Evolutionary conservation across 2,329 filamentous ascomycete genomes (phyloP).

Genomic region (Chaetothyriales sp.): DNA sequence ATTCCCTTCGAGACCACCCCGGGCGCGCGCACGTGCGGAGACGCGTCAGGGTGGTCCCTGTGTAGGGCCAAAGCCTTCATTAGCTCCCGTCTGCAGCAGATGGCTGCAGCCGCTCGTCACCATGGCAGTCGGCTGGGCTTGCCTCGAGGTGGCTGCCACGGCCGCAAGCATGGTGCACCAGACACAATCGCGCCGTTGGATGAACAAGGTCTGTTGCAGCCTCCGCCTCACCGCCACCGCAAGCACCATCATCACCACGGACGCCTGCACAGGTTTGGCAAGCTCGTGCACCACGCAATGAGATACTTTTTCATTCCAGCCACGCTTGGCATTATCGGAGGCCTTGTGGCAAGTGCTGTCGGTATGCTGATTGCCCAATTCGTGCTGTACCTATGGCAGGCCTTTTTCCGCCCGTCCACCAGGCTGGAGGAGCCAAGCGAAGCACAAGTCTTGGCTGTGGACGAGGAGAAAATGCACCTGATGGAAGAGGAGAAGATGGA

Average conservation of each 20-base stretch:
- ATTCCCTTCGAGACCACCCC: constrained; percentile 25
- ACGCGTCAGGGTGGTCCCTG: constrained; percentile 28
- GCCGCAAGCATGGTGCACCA: constrained; percentile 6
- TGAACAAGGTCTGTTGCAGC: background rate
- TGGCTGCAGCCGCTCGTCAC: constrained; percentile 25
- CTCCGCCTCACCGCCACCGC: constrained; percentile 7
- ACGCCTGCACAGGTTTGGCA: constrained; percentile 16
- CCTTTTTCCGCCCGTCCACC: constrained; percentile 14
- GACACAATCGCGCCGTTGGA: background rate
- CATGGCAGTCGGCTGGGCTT: background rate
- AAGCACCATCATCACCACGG: constrained; percentile 21
- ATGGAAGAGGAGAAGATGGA: constrained; percentile 22
- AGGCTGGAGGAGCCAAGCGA: constrained; percentile 24
- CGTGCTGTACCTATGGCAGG: constrained; percentile 33
- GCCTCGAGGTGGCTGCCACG: constrained; percentile 1
- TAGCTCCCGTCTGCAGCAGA: constrained; percentile 26
- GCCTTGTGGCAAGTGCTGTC: constrained; percentile 31
- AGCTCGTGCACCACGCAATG: constrained; percentile 29
- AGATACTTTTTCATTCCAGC: constrained; percentile 34
- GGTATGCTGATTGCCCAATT: constrained; percentile 36
- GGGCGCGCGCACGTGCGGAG: constrained; percentile 20
- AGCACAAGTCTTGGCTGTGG: constrained; percentile 17
- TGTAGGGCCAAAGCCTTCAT: constrained; percentile 30
- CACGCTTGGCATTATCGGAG: constrained; percentile 32
- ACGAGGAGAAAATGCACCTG: constrained; percentile 30